Base-by-base conservation (phyloP, 2,329 filamentous ascomycete species). In the Orbilia quercus region DNA sequence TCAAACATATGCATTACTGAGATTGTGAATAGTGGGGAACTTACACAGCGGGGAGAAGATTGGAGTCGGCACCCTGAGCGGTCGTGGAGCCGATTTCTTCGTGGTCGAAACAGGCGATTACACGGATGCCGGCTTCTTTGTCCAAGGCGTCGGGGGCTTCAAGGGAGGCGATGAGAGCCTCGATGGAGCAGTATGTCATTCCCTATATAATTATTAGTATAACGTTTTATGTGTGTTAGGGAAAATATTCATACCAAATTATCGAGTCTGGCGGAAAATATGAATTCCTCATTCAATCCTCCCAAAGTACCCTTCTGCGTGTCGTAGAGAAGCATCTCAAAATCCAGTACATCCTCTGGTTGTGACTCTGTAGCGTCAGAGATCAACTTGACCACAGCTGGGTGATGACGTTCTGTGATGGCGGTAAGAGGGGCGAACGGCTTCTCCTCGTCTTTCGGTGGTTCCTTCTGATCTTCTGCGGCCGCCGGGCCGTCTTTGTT, bases 281-380 rank as follows among this genome's bases (percentile, higher is more conserved):
- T 91, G 80, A 99, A 90, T 81, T 99, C 95, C 79, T 97, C 90
- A 80, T 91, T 90, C 76, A 99, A 82, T 36, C 95, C 95, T 70
- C 95, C 95, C 14, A 99, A 86, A 79, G 89, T 91, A 0, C 93
- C 88, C 79, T 94, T 91, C 79, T 99, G 95, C 7, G 92, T 96
- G 80, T 99, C 95, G 82, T 96, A 99, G 44, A 99, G 88, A n/a
- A 97, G 87, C 78, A 97, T 87, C 82, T 99, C 95, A 78, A 99
- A 99, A 82, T 99, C 95, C 53, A 95, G 83, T 16, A 99, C 86
- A 71, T 93, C 88, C 1, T 87, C 83, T 0, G 90, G 85, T 16
- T 87, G 82, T 34, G 90, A 89, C 5, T 86, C 90, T 1, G 90
- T 90, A 79, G 96, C 88, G 36, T 88, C 84, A 28, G 95, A 93